Base-by-base conservation (phyloP, 1,139 yeast species). In the Nakaseomyces bracarensis region DNA sequence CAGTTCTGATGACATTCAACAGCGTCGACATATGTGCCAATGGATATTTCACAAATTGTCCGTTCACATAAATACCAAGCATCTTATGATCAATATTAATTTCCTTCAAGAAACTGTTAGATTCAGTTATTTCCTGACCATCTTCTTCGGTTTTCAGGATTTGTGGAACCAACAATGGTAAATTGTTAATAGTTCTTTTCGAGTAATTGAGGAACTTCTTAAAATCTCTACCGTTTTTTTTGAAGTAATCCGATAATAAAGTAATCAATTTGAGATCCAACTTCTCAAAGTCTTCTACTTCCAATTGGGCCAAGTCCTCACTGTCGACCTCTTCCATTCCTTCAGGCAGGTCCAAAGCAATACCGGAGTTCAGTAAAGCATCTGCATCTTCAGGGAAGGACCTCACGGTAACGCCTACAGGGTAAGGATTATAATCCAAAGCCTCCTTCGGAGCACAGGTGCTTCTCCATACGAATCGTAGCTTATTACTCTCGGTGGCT, bases 391-490 rank as follows among this genome's bases (percentile, higher is more conserved):
- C 19, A 14, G 20, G n/a, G 10, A 19, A 16, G 4, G 18, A 4
- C 20, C 28, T 22, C 13, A 38, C 34, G 9, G 40, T 38, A n/a
- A 38, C 23, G 10, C 35, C 40, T 16, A 38, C 36, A 2, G 42
- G 39, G 29, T 27, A 35, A 13, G 25, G 25, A 15, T 33, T 33
- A 11, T 33, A 8, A 10, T n/a, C 23, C 13, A 35, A 22, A 1
- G 36, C 30, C 11, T 11, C 10, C 8, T 33, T 2, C 60, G 42
- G 0, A 78, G 76, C 22, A 19, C 64, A 58, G 6, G 76, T 69
- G 52, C 85, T 81, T 50, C 96, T 71, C 82, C 95, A 76, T 2
- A 80, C 72, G 58, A 84, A 82, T 44, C 85, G 70, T 25, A 87
- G 60, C 53, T 84, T 83, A 0, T 85, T 93, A 11, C 46, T 43